These are phyloP conservation scores for Mucor sp. DNA, from an alignment of 371 early-diverging fungal species.

Conservation along the genomic window DNA sequence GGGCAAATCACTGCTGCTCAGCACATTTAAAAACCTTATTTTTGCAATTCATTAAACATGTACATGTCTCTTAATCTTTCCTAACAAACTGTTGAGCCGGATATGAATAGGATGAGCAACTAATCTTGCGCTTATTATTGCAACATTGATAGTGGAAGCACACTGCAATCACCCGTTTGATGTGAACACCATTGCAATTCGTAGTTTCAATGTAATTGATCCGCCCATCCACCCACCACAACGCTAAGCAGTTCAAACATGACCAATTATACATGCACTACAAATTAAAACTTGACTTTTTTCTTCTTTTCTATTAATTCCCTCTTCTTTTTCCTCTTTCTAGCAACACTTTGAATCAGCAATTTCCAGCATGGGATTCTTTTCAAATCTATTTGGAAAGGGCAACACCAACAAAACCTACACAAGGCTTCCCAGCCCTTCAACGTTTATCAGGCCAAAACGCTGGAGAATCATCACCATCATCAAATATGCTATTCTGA, in stretches of 20 bases:
- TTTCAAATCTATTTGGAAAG: constrained; percentile 18
- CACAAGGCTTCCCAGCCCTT: constrained; percentile 22
- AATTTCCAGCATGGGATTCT: constrained; percentile 12
- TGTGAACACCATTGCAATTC: neutral
- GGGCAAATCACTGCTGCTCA: too few relatives aligned
- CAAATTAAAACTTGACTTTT: neutral
- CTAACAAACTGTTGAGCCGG: too few relatives aligned
- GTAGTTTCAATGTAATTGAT: neutral
- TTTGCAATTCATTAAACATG: too few relatives aligned
- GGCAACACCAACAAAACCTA: constrained; percentile 9
- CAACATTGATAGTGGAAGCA: too few relatives aligned
- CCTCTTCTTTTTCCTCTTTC: neutral
- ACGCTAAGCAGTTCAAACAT: neutral
- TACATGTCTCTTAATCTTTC: too few relatives aligned
- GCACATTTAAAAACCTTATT: too few relatives aligned
- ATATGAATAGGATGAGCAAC: too few relatives aligned
- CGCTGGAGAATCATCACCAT: constrained; percentile 33
- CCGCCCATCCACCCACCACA: neutral
- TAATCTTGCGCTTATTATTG: too few relatives aligned
- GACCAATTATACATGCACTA: neutral
- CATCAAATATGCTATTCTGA: constrained; percentile 29
- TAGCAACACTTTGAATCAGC: neutral
- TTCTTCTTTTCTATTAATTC: neutral
- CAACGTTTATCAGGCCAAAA: constrained; percentile 36
- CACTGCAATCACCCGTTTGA: neutral